These are phyloP conservation scores for Suhomyces ambrosiae DNA, from an alignment of 1,139 yeast genomes.

Conservation along the genomic window DNA sequence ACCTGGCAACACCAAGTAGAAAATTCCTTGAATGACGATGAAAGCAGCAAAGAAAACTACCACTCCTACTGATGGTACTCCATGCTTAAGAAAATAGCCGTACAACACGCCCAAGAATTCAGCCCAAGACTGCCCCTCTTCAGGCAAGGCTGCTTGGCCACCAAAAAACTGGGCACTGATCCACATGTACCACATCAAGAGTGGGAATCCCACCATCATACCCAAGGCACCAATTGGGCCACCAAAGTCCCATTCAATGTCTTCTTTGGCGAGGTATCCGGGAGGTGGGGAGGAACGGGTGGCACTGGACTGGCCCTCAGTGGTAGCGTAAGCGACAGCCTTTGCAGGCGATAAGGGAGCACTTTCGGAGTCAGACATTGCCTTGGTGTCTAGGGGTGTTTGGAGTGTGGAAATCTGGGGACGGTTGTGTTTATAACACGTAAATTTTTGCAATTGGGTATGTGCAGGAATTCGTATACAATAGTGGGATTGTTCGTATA, in stretches of 20 bases:
- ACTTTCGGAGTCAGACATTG: constrained; percentile 4
- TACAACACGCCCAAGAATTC: constrained; percentile 54
- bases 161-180: constrained; percentile 78
- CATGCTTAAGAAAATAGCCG: constrained; percentile 53
- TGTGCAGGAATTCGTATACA: too few relatives aligned
- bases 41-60: constrained; percentile 74
- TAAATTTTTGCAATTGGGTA: too few relatives aligned
- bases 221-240: constrained; percentile 90
- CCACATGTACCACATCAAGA: constrained; percentile 97
- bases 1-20: constrained; percentile 91
- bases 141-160: constrained; percentile 74
- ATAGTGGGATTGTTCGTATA: too few relatives aligned
- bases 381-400: too few relatives aligned
- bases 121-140: constrained; percentile 55
- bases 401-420: too few relatives aligned
- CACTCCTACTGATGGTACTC: constrained; percentile 67
- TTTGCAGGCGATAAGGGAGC: constrained; percentile 3
- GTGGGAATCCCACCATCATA: constrained; percentile 93
- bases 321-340: constrained; percentile 2
- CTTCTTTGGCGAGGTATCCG: constrained; percentile 39
- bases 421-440: too few relatives aligned
- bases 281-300: constrained; percentile 7
- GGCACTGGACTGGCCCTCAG: constrained; percentile 2
- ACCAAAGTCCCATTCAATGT: constrained; percentile 84
- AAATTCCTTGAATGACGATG: constrained; percentile 66